Conservation (phyloP, 495 filamentous ascomycete species). For the Elasticomyces elasticus region DNA sequence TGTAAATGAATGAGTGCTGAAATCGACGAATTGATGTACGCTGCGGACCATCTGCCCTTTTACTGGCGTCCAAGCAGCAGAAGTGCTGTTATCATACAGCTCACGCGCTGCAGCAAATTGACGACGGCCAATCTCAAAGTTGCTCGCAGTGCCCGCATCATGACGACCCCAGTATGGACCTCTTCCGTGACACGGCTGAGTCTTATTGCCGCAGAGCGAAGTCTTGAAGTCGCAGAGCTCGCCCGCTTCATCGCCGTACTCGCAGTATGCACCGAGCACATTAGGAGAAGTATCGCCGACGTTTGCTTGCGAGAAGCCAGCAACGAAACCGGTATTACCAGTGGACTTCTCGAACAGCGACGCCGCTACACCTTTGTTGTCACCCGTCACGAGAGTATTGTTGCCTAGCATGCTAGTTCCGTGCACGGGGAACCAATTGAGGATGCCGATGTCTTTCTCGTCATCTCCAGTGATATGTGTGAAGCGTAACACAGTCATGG, state of each 20-base stretch:
- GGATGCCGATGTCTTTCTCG: constrained; percentile 57
- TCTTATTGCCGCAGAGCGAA: constrained; percentile 60
- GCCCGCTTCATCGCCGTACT: constrained; percentile 28
- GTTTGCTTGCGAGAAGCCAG: constrained; percentile 89
- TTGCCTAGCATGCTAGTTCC: constrained; percentile 88
- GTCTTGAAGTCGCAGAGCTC: constrained; percentile 33
- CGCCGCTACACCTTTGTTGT: constrained; percentile 94
- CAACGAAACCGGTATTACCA: constrained; percentile 59
- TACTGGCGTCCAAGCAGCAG: constrained; percentile 22
- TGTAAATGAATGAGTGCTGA: constrained; percentile 62
- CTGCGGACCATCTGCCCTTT: constrained; percentile 28
- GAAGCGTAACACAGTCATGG: constrained; percentile 75
- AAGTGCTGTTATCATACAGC: constrained; percentile 20
- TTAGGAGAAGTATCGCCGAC: constrained; percentile 92
- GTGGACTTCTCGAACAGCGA: constrained; percentile 71
- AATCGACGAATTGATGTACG: constrained; percentile 36
- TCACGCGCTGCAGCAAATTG: constrained; percentile 28
- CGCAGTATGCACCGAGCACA: constrained; percentile 53
- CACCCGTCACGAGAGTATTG: constrained; percentile 83
- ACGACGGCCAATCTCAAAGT: constrained; percentile 35
- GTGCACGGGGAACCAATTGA: constrained; percentile 93
- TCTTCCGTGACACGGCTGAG: constrained; percentile 70
- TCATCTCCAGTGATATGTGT: constrained; percentile 53
- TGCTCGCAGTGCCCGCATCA: constrained; percentile 34
- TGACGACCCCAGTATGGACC: constrained; percentile 64